These are phyloP conservation scores for Russula sp. DNA, from an alignment of 768 basidiomycete species.

Conservation along the genomic window DNA sequence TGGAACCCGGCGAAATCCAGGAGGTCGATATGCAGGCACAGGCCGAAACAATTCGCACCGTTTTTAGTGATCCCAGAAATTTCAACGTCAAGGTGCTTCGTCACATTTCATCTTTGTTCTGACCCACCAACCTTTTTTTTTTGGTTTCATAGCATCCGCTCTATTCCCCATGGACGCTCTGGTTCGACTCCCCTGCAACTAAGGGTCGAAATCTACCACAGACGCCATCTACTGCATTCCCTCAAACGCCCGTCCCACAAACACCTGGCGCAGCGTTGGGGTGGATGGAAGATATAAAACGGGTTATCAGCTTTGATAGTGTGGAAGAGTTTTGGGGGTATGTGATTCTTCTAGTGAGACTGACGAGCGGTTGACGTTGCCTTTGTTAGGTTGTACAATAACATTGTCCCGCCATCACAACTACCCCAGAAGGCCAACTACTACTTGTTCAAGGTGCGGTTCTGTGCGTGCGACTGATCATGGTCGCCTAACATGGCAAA, in stretches of 20 bases:
- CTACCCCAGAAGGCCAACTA: slow-evolving; percentile 97
- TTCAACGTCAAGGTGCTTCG: slow-evolving; percentile 90
- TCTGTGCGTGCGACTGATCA: neutral
- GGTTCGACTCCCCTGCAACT: slow-evolving; percentile 93
- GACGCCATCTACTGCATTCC: slow-evolving; percentile 72
- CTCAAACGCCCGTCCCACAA: slow-evolving; percentile 65
- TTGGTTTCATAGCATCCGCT: slow-evolving; percentile 67
- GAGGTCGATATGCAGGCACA: slow-evolving; percentile 82
- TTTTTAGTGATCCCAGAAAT: slow-evolving; percentile 87
- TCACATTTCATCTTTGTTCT: neutral
- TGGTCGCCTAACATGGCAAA: neutral
- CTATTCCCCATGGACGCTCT: slow-evolving; percentile 92
- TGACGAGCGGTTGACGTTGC: slow-evolving; percentile 21
- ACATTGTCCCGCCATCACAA: slow-evolving; percentile 92
- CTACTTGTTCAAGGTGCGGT: slow-evolving; percentile 92
- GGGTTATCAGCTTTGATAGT: slow-evolving; percentile 91
- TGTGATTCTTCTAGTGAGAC: slow-evolving; percentile 29
- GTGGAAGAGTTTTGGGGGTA: slow-evolving; percentile 99
- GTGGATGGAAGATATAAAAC: slow-evolving; percentile 99
- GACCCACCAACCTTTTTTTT: neutral
- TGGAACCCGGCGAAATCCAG: slow-evolving; percentile 81
- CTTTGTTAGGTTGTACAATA: slow-evolving; percentile 75
- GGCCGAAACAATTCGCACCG: slow-evolving; percentile 79
- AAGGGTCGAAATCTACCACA: slow-evolving; percentile 87
- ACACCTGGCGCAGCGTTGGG: slow-evolving; percentile 78